phyloP scores from a whole-genome alignment of 2,329 filamentous ascomycete species.

The Colletotrichum sp. region DNA sequence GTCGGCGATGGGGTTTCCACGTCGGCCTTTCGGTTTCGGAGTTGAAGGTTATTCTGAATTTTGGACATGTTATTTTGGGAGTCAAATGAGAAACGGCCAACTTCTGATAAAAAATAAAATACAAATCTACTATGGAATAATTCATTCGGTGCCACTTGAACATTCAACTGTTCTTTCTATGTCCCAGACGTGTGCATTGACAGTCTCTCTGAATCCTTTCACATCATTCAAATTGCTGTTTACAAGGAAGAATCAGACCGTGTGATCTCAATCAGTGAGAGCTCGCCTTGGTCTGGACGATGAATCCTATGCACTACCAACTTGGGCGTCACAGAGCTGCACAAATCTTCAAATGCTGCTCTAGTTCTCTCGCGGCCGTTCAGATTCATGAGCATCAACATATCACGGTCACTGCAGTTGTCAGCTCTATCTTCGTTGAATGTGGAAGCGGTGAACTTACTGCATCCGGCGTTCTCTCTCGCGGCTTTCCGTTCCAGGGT shows the following conservation, averaged over 20 bases:
- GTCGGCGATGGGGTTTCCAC: not conserved
- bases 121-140: not conserved
- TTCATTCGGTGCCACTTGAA: not conserved
- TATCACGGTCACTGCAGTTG: not conserved
- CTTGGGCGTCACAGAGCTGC: not conserved
- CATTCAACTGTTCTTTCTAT: not conserved
- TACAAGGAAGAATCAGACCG: not conserved
- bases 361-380: not conserved
- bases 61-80: not conserved
- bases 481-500: not conserved
- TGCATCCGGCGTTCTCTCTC: not conserved
- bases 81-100: not conserved
- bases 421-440: not conserved
- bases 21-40: not conserved
- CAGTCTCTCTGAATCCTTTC: not conserved
- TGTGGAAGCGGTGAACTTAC: not conserved
- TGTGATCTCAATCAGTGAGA: not conserved
- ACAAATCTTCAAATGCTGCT: not conserved
- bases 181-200: not conserved
- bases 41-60: not conserved
- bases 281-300: not conserved
- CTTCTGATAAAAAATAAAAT: not conserved
- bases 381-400: conserved; percentile 3
- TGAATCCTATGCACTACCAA: not conserved
- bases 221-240: fast-evolving